Evolutionary conservation across 208 protist species (phyloP), one percentile per base, ranked within the genome.

Genomic region (Trypanosoma rangeli): DNA sequence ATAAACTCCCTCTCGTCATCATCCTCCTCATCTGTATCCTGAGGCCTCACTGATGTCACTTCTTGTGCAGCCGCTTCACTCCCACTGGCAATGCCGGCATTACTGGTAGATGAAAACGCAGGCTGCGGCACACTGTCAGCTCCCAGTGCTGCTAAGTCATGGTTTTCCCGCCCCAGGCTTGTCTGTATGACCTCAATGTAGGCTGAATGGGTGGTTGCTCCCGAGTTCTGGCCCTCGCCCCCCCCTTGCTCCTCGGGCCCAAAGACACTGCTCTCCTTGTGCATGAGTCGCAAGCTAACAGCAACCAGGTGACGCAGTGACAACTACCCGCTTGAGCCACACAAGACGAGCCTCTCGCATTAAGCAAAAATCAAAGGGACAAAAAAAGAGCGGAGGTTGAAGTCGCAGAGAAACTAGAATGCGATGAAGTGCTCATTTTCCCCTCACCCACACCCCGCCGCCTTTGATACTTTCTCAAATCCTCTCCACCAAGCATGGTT

Each of bases 1-100:
- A 97, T 80, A 55, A 97, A 90, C 64, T 75, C 69, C 61, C 83
- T 78, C 64, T 94, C 86, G 18, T 90, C 82, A 53, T 26, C 82
- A 9, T 26, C n/a, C 9, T 24, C 49, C 49, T 22, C 49, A 26
- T 53, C 49, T 0, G 18, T 28, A 9, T 12, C 9, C 16, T 53
- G 49, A 53, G 3, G 49, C 49, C 49, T 12, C 49, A 53, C 16
- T 22, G n/a, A n/a, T 3, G 16, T 0, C 49, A 12, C 49, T 5
- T 53, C 49, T 5, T 18, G 3, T 20, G 20, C 7, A 24, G 16
- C 49, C 1, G 18, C 46, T 50, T 50, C 46, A 50, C 3, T 15
- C 10, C 20, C 18, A n/a, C 18, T 50, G 10, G 10, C 3, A n/a
- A 50, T 15, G 46, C 7, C n/a, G 1, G 49, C 49, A 53, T n/a